Conservation (phyloP, 148 eudicot genomes). For the Polygonum maritimum region DNA sequence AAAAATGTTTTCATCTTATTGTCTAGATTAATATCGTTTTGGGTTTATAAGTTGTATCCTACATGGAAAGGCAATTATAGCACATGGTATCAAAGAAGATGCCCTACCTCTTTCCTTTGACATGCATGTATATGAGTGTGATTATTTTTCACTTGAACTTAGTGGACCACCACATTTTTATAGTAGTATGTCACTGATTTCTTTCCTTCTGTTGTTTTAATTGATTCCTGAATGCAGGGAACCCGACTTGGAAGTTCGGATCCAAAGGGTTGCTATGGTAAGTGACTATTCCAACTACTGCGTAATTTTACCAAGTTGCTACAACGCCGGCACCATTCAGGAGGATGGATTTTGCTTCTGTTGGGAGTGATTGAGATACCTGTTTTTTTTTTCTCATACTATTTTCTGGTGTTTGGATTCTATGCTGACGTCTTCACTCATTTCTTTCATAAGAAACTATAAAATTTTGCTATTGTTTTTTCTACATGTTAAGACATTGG, state of each 20-base stretch:
- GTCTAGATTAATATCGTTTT: not conserved
- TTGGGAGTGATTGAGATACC: not conserved
- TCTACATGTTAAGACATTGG: conserved; percentile 62
- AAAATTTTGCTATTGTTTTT: not conserved
- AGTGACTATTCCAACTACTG: conserved; percentile 24
- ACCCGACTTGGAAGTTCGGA: conserved; percentile 97
- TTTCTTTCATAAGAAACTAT: not conserved
- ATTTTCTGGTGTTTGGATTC: not conserved
- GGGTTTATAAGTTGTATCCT: not conserved
- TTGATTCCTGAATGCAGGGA: conserved; percentile 48
- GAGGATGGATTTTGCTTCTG: not conserved
- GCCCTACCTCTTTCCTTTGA: not conserved
- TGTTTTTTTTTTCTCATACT: not conserved
- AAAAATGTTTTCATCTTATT: not conserved
- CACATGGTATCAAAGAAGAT: not conserved
- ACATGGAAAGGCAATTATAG: not conserved
- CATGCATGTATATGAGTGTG: not conserved
- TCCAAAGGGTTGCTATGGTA: conserved; percentile 96
- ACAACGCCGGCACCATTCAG: not conserved
- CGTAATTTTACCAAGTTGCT: not conserved
- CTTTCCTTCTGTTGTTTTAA: not conserved
- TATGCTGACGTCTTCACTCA: not conserved
- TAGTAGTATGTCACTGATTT: not conserved
- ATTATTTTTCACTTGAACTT: not conserved
- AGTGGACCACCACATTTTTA: not conserved